Evolutionary conservation across 768 basidiomycete genomes (phyloP), one percentile per base, ranked within the genome.

Genomic region (Pulveroboletus sp.): DNA sequence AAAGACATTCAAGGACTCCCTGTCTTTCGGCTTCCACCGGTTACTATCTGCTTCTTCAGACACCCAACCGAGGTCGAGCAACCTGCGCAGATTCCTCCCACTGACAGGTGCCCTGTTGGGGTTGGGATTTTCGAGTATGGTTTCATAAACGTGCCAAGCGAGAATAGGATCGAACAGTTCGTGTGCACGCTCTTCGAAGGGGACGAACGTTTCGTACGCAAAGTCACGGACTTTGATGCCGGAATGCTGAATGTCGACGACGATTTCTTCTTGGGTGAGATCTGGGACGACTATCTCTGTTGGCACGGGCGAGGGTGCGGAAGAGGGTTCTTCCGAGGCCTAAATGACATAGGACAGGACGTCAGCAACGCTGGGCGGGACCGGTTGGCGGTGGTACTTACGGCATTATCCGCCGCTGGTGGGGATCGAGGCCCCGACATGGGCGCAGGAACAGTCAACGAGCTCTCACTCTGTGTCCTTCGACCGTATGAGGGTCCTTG

Each of bases 191-290:
- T 58, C 41, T 10, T 55, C 51, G 23, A 41, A n/a, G 2, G 65
- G 58, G 6, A 53, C 9, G 2, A 48, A 20, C 10, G 37, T 22
- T 50, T 68, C 68, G 20, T 58, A 51, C 12, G 57, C 65, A 47
- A 69, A 68, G 53, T 68, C 66, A 65, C 67, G 56, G 34, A 67
- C 63, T 55, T 58, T 67, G 43, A 65, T 53, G 24, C 67, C 66
- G 10, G 43, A 56, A 26, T 50, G 51, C 38, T 67, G 61, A 20
- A 67, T 65, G 12, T 68, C 66, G 17, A 49, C 35, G n/a, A 68
- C 65, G 6, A 69, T 69, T 50, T 68, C 66, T 32, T 67, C 65
- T 37, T 61, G 63, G 1, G 65, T 68, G 31, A 67, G 65, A 41
- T 68, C 66, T 13, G 49, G 17, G n/a, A 68, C 47, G 13, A 69